phyloP scores from a whole-genome alignment of 2,329 filamentous ascomycete genomes.

The Phialocephala sp. region DNA sequence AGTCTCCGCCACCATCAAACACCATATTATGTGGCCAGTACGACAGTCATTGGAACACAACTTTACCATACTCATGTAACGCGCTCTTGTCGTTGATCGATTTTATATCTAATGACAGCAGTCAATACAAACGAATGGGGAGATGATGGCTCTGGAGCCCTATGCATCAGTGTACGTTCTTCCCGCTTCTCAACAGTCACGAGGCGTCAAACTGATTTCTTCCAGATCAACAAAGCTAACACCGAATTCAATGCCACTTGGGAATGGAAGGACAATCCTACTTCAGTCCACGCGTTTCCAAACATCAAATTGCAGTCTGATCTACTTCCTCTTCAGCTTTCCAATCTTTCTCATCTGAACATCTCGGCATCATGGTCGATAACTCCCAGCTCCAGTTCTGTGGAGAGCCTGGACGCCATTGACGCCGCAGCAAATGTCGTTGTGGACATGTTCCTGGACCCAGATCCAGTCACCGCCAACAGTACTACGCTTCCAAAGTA shows the following conservation, averaged over 20 bases:
- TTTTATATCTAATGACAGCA: background rate
- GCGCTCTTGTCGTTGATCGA: background rate
- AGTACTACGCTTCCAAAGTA: slow-evolving; percentile 48
- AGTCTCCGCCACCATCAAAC: background rate
- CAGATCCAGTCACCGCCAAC: slow-evolving; percentile 47
- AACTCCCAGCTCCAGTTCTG: slow-evolving; percentile 39
- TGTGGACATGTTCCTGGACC: slow-evolving; percentile 63
- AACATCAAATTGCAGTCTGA: slow-evolving; percentile 23
- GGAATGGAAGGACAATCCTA: slow-evolving; percentile 22
- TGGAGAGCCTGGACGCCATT: background rate
- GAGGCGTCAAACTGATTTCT: background rate
- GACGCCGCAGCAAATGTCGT: slow-evolving; percentile 57
- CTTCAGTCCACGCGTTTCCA: slow-evolving; percentile 24
- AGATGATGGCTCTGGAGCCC: slow-evolving; percentile 20
- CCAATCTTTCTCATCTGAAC: slow-evolving; percentile 16
- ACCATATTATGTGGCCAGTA: slow-evolving; percentile 9
- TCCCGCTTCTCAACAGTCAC: background rate
- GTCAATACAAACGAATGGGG: slow-evolving; percentile 24
- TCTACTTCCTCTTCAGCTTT: slow-evolving; percentile 13
- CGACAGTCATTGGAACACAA: background rate
- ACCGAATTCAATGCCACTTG: slow-evolving; percentile 22
- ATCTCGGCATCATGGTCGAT: slow-evolving; percentile 33
- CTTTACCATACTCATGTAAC: slow-evolving; percentile 8
- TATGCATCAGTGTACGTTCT: slow-evolving; percentile 19
- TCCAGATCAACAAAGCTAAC: slow-evolving; percentile 15